A percentile compares a stretch with the other conserved stretches of the same genome.
Conservation (phyloP, 441 rosid genomes). For the Jatropha podagrica region DNA sequence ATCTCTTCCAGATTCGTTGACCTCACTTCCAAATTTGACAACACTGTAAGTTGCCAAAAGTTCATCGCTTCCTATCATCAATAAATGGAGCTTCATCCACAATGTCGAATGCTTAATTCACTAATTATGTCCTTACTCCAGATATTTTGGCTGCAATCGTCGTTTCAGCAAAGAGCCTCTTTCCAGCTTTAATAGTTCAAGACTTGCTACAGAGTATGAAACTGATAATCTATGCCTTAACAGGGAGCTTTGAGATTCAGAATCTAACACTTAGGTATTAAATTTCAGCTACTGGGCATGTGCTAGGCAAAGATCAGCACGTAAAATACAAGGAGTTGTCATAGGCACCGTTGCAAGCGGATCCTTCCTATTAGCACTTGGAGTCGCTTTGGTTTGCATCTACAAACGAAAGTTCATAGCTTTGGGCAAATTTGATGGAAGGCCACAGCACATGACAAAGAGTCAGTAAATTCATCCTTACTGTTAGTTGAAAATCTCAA, state of each 20-base stretch:
- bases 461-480: constrained; percentile 43
- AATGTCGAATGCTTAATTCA: constrained; percentile 13
- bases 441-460: constrained; percentile 34
- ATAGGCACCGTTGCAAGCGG: constrained; percentile 46
- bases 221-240: constrained; percentile 12
- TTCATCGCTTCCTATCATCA: not conserved
- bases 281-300: constrained; percentile 51
- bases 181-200: constrained; percentile 31
- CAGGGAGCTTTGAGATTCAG: not conserved
- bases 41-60: constrained; percentile 42
- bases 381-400: constrained; percentile 31
- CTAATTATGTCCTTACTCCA: constrained; percentile 25
- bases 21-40: constrained; percentile 39
- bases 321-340: constrained; percentile 31
- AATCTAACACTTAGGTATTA: constrained; percentile 20
- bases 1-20: constrained; percentile 37
- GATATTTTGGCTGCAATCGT: constrained; percentile 60
- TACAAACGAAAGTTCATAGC: constrained; percentile 31
- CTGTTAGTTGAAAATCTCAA: not conserved
- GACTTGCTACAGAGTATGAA: constrained; percentile 51
- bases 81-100: not conserved
- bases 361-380: constrained; percentile 43
- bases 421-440: constrained; percentile 27
- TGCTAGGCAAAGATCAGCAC: constrained; percentile 19
- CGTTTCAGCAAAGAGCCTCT: constrained; percentile 30